Base-by-base conservation (phyloP, 2,329 filamentous ascomycete genomes). In the Alternaria incomplexa region DNA sequence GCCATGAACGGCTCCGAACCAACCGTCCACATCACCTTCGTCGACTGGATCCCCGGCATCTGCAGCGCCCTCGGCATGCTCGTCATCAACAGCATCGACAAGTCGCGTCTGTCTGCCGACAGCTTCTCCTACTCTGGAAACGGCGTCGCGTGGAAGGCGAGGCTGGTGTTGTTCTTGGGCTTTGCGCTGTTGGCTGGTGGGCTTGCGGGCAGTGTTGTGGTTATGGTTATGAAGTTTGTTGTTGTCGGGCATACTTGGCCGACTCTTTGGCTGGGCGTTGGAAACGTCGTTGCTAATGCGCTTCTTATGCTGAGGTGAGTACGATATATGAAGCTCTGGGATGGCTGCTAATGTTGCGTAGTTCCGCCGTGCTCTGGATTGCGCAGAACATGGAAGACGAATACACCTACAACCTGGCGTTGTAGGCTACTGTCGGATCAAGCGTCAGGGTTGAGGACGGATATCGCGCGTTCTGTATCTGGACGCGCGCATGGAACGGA, bases 341-440 rank as follows among this genome's bases (percentile, higher is more conserved):
- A 51, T 62, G 32, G 6, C 12, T 50, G 44, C 79, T 79, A 60
- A 77, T 61, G 28, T 26, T 47, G 11, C 62, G 17, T 69, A 90
- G 88, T 74, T 88, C 87, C 25, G 83, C 87, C 52, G 86, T 90
- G 40, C 84, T 91, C 32, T 91, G 89, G 89, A 84, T 91, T 26
- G 88, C 87, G 55, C 89, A 91, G 83, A 91, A 91, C 73, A 90
- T 91, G 81, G 89, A 91, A 77, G 89, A 91, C 71, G 89, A 91
- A 73, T 91, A 91, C 77, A 90, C 88, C 28, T 91, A 91, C 79
- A 90, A 88, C 72, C 80, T 91, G 65, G 87, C 88, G 53, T 83
- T 91, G 67, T 91, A 65, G 67, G 17, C 10, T 50, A 26, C 15
- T 43, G 20, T 0, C 1, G 51, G 51, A 30, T 13, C 3, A 0